Evolutionary conservation across 176 grass and related monocot genomes (phyloP), one percentile per base, ranked within the genome.

Genomic region (Otatea glauca): DNA sequence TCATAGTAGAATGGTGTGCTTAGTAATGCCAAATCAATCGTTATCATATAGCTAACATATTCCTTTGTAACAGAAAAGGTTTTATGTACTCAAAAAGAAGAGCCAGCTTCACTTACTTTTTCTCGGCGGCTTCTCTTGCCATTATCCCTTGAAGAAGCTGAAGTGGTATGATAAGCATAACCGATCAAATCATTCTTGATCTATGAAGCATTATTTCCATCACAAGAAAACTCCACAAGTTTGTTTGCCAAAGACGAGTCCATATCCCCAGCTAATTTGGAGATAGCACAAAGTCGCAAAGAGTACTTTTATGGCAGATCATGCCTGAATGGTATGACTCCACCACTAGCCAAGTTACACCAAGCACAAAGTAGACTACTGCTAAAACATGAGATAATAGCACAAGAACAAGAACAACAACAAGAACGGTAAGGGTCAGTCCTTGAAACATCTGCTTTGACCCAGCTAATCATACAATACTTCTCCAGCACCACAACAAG

Each of bases 51-150:
- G 64, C 53, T 72, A 77, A 86, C 17, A 81, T 44, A 38, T 81
- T 20, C 48, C 7, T 72, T 60, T 21, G 27, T 29, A 74, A 37
- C 29, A 5, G 73, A 65, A 7, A 11, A 58, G 63, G 47, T 43
- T 63, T 65, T 65, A 24, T 17, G 1, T 23, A 88, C 50, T 82
- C 9, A 73, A 21, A 77, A 83, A 87, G 59, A 48, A 77, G 32
- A 86, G 25, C 0, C 63, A 37, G 53, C 38, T 84, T 83, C 61
- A 91, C 89, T 84, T 84, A 84, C 89, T 80, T 84, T 25, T 15
- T 70, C 51, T 79, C 21, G 63, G 53, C 1, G 48, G 64, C 68
- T 68, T 84, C 35, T 87, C 18, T 48, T 11, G 4, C 53, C 61
- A 87, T 70, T 68, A 41, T 45, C 32, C 74, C 68, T 63, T 51